Evolutionary conservation across 2,329 filamentous ascomycete species (phyloP).

Genomic region (Diplodia corticola): DNA sequence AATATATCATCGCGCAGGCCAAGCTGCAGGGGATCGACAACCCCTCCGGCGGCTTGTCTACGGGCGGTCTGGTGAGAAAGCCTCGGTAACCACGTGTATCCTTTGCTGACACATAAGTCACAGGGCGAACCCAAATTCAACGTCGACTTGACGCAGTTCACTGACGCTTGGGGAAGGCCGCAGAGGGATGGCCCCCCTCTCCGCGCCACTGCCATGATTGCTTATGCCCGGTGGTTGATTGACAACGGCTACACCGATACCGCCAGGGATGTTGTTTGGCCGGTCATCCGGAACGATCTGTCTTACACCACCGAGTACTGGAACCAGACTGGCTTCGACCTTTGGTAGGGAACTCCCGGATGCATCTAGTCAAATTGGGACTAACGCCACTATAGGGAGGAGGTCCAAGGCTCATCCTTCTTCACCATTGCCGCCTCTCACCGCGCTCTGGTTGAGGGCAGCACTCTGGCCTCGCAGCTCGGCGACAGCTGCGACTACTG

Average conservation of each 20-base stretch:
- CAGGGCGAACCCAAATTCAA: conserved; percentile 47
- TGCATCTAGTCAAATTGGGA: neutral
- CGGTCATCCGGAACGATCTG: conserved; percentile 47
- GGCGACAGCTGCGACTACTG: conserved; percentile 43
- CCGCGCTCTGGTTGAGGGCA: conserved; percentile 39
- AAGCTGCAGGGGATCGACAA: conserved; percentile 42
- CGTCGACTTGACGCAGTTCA: conserved; percentile 40
- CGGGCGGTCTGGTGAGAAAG: conserved; percentile 35
- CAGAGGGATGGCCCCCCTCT: conserved; percentile 49
- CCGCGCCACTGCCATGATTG: conserved; percentile 45
- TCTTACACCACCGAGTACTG: conserved; percentile 47
- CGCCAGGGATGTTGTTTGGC: conserved; percentile 41
- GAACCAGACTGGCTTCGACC: conserved; percentile 48
- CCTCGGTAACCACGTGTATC: neutral
- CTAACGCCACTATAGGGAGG: conserved; percentile 31
- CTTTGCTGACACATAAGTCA: neutral
- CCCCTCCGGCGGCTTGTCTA: conserved; percentile 39
- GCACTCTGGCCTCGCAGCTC: conserved; percentile 36
- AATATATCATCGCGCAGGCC: conserved; percentile 37
- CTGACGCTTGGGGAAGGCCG: conserved; percentile 44
- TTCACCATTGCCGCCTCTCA: conserved; percentile 44
- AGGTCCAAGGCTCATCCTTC: conserved; percentile 45
- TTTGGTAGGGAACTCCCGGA: conserved; percentile 34
- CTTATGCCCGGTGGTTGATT: conserved; percentile 42
- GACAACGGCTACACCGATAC: conserved; percentile 28